A percentile compares a stretch with the other conserved stretches of the same genome.
Conservation (phyloP, 257 asterid species). For the Solanum clarkiae region DNA sequence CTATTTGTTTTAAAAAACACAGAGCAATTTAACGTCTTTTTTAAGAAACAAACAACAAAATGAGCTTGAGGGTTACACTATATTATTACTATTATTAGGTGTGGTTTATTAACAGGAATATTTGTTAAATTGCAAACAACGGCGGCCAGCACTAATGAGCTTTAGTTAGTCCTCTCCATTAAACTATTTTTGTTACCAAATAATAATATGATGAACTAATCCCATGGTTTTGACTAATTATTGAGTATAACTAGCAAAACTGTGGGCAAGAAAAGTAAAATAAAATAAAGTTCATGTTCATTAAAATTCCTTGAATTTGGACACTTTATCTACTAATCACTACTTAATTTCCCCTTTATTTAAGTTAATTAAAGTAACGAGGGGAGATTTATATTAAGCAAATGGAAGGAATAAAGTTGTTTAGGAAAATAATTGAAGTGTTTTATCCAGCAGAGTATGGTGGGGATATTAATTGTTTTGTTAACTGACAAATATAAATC, state of each 20-base stretch:
- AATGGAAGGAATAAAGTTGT: neutral
- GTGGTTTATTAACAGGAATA: neutral
- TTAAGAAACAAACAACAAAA: neutral
- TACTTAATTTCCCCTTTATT: neutral
- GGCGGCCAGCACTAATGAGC: neutral
- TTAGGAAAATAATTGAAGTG: neutral
- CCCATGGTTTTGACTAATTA: neutral
- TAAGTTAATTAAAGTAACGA: neutral
- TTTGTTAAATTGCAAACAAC: neutral
- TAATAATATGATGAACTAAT: neutral
- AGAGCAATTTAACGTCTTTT: neutral
- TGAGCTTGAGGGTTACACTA: neutral
- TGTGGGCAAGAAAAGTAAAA: neutral
- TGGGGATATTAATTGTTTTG: neutral
- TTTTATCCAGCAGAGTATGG: neutral
- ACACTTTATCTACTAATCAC: neutral
- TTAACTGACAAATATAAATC: neutral
- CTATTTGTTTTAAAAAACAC: neutral
- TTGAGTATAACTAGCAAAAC: neutral
- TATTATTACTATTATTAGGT: neutral
- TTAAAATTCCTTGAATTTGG: neutral
- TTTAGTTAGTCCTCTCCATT: neutral
- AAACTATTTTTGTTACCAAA: neutral
- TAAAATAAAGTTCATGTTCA: neutral
- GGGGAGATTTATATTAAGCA: neutral